Base-by-base conservation (phyloP, 805 yeast species). In the Hyphopichia homilentoma region DNA sequence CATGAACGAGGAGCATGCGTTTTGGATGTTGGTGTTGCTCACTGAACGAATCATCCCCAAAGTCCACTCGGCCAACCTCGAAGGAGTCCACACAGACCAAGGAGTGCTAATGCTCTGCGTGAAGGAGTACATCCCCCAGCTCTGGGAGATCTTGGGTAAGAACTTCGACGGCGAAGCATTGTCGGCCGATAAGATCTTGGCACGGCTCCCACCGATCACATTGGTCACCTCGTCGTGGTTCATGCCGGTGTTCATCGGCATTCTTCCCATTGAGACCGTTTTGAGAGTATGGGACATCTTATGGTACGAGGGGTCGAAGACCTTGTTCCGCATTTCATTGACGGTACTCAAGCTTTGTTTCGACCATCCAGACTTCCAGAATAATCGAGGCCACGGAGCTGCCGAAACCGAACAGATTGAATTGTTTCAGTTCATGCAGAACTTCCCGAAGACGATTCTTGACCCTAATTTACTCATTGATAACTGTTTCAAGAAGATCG, bases 141-240 rank as follows among this genome's bases (percentile, higher is more conserved):
- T 86, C 24, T 90, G 97, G 96, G 41, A 60, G 0, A 52, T 66
- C 4, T 55, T 75, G 17, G 72, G 72, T 16, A 52, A 57, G 26
- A 55, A 50, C 20, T 58, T 58, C 25, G 70, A 65, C 24, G 70
- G 59, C 29, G 66, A 52, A 49, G 57, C 44, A 48, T 58, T 55
- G 47, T 62, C 57, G 32, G 69, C 59, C 21, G 68, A 58, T 46
- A 69, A 73, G 48, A 79, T 85, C 39, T 68, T 90, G 20, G 70
- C 77, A 11, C 81, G 83, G 44, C 61, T 89, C 27, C 97, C 98
- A 1, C 95, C 97, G 2, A 74, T 93, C 4, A 84, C 96, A 1
- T 68, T 93, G 28, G 93, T 95, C 44, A 93, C 97, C 1, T 90
- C 96, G 0, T 80, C 95, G 34, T 93, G 98, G 98, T 93, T 93